Base-by-base conservation (phyloP, 108 stramenopile genomes). In the Licmophora abbreviata region DNA sequence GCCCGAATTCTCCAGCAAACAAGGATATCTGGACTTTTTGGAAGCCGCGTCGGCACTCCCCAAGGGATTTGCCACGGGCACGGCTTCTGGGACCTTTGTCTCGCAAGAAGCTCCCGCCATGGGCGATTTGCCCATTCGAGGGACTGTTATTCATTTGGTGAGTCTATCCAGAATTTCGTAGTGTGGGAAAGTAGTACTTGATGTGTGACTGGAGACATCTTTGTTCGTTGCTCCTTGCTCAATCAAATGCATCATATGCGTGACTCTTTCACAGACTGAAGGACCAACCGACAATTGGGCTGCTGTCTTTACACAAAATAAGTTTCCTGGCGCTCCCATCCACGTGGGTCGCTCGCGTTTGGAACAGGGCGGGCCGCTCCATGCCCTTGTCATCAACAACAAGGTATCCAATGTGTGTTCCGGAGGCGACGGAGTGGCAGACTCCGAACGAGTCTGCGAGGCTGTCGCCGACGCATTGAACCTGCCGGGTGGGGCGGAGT, bases 381-480 rank as follows among this genome's bases (percentile, higher is more conserved):
- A 94, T 61, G 92, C 90, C 4, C 40, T 97, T 23, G 91, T 97
- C 34, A 85, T 97, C 44, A 97, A 97, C 64, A 97, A 95, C 64
- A 97, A 97, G 60, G 84, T 96, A 22, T 94, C 92, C 28, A 97
- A 95, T 48, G 95, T 97, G 3, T 97, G 93, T 44, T 81, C 92
- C 5, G 89, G 87, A 15, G 92, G 92, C 17, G 88, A 93, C 57
- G 83, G 85, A 11, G 83, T 81, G 27, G 89, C 81, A 15, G 83
- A 88, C 30, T 65, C 92, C 14, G 95, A 96, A 67, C 53, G 68
- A 10, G 85, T 92, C 2, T 96, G 95, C 63, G 60, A 68, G 31
- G 82, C 89, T 14, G 88, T 94, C 15, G 92, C 95, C 14, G 36
- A 76, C 17, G 76, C 60, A 4, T 64, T 93, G 53, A 69, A 76